Conservation (phyloP, 345 rosid genomes). For the Lepidium didymum region DNA sequence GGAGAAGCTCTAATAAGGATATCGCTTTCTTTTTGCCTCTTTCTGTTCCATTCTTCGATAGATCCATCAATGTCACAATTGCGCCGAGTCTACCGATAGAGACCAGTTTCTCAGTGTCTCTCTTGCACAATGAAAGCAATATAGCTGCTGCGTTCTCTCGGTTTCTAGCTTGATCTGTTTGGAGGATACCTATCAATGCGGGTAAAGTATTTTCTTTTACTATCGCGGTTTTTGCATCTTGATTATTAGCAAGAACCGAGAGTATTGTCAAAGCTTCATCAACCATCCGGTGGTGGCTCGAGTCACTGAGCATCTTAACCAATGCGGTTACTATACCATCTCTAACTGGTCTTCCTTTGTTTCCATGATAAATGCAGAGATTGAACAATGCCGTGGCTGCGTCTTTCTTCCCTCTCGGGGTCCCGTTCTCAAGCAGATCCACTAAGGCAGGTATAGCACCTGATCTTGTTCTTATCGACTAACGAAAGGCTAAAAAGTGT, state of each 20-base stretch:
- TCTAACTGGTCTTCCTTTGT: constrained; percentile 72
- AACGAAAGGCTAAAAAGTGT: constrained; percentile 47
- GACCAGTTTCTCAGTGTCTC: constrained; percentile 25
- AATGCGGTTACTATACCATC: constrained; percentile 73
- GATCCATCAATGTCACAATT: constrained; percentile 24
- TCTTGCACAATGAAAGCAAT: constrained; percentile 26
- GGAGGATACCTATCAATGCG: constrained; percentile 32
- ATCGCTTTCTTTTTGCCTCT: constrained; percentile 30
- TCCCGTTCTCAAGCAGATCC: constrained; percentile 40
- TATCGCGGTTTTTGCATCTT: constrained; percentile 31
- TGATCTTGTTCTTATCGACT: constrained; percentile 46
- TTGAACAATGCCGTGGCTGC: constrained; percentile 75
- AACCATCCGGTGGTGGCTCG: constrained; percentile 29
- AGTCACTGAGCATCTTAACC: constrained; percentile 48
- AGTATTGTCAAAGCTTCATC: constrained; percentile 37
- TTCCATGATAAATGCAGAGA: constrained; percentile 66
- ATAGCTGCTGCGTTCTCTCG: constrained; percentile 34
- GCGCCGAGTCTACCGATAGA: constrained; percentile 28
- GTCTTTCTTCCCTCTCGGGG: constrained; percentile 47
- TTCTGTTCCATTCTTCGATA: constrained; percentile 28
- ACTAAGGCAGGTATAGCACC: constrained; percentile 47
- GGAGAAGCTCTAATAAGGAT: constrained; percentile 55
- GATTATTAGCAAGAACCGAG: constrained; percentile 26
- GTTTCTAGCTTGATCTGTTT: constrained; percentile 30
- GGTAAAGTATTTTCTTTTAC: constrained; percentile 31